Conservation (phyloP, 2,329 filamentous ascomycete genomes). For the Xylariaceae sp. region DNA sequence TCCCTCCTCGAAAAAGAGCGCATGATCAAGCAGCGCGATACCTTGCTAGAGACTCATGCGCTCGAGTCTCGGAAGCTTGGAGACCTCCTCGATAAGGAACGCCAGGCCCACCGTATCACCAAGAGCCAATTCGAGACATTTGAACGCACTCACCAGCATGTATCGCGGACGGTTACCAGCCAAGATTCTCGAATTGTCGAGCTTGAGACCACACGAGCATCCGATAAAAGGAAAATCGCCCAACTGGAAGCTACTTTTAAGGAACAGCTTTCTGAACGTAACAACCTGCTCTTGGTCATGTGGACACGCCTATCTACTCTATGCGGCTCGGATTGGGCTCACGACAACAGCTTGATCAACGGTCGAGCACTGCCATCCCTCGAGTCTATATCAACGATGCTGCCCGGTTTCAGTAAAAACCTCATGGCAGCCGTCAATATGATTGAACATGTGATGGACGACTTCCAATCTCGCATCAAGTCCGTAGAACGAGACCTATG, state of each 20-base stretch:
- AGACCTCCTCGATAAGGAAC: slow-evolving; percentile 88
- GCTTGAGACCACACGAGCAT: slow-evolving; percentile 71
- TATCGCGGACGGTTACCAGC: slow-evolving; percentile 76
- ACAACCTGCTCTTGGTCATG: slow-evolving; percentile 77
- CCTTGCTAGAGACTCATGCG: slow-evolving; percentile 79
- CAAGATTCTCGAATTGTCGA: slow-evolving; percentile 82
- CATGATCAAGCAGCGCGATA: slow-evolving; percentile 82
- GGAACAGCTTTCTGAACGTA: slow-evolving; percentile 84
- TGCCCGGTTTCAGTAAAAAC: slow-evolving; percentile 87
- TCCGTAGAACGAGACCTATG: slow-evolving; percentile 83
- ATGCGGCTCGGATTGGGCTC: slow-evolving; percentile 87
- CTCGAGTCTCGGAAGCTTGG: slow-evolving; percentile 79
- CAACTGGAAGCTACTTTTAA: slow-evolving; percentile 74
- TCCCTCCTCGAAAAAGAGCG: slow-evolving; percentile 85
- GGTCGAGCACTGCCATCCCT: slow-evolving; percentile 76
- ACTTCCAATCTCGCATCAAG: slow-evolving; percentile 75
- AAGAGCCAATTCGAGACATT: slow-evolving; percentile 83
- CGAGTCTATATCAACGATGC: slow-evolving; percentile 78
- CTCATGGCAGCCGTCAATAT: slow-evolving; percentile 80
- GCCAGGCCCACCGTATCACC: slow-evolving; percentile 76
- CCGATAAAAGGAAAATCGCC: slow-evolving; percentile 72
- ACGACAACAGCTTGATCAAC: slow-evolving; percentile 83
- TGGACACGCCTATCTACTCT: slow-evolving; percentile 85
- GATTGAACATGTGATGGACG: slow-evolving; percentile 72
- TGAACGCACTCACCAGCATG: slow-evolving; percentile 80